These are phyloP conservation scores for Trypanosoma scelopori DNA, from an alignment of 208 protist genomes.

Conservation along the genomic window DNA sequence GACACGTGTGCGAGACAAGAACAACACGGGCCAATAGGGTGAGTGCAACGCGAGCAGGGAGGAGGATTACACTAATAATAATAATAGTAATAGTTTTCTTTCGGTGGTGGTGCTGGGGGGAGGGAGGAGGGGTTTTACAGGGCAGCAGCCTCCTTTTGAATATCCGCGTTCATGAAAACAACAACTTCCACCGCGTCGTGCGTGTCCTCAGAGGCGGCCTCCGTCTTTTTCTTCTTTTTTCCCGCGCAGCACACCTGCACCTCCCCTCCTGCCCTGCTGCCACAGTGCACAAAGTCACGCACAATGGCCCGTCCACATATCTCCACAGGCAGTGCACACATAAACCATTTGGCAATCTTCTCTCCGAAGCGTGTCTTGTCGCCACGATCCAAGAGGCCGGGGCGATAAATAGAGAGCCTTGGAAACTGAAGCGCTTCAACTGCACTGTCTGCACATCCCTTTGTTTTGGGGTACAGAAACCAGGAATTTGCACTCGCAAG, in stretches of 20 bases:
- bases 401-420: constrained; percentile 48
- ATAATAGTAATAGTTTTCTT: too few relatives aligned
- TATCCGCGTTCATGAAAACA: constrained; percentile 29
- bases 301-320: constrained; percentile 53
- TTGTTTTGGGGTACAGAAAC: constrained; percentile 73
- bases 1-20: too few relatives aligned
- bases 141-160: constrained; percentile 33
- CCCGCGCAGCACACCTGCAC: constrained; percentile 9
- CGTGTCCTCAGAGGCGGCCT: neutral
- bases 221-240: constrained; percentile 14
- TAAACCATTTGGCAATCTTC: constrained; percentile 41
- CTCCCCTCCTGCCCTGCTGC: neutral
- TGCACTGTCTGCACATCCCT: constrained; percentile 56
- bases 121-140: neutral
- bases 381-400: constrained; percentile 59
- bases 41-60: too few relatives aligned
- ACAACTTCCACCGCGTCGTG: constrained; percentile 10
- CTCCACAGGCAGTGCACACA: constrained; percentile 46
- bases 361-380: constrained; percentile 54
- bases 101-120: too few relatives aligned
- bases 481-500: constrained; percentile 50
- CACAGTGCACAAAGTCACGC: constrained; percentile 31
- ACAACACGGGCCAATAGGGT: too few relatives aligned
- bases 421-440: constrained; percentile 52
- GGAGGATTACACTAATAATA: too few relatives aligned